phyloP scores from a whole-genome alignment of 1,139 yeast species.

The Candida sp. region DNA sequence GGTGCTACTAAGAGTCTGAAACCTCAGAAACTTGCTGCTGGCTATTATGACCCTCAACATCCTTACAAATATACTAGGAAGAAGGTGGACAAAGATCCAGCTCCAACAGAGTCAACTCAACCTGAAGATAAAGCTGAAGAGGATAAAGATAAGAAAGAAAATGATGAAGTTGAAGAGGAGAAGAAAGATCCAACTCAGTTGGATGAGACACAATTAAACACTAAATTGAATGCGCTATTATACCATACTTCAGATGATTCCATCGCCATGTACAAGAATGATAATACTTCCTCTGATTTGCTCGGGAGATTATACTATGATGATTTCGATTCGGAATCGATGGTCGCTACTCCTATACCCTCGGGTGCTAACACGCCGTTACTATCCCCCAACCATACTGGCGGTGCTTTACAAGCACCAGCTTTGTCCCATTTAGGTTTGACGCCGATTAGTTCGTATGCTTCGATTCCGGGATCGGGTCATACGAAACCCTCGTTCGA shows the following conservation, averaged over 20 bases:
- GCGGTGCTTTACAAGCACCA: neutral
- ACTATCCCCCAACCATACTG: slow-evolving; percentile 10
- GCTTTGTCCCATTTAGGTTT: slow-evolving; percentile 1
- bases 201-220: slow-evolving; percentile 34
- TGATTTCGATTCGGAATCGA: slow-evolving; percentile 37
- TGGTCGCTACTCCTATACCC: slow-evolving; percentile 15
- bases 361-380: slow-evolving; percentile 18
- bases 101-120: neutral
- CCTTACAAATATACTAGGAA: slow-evolving; percentile 8
- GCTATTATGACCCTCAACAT: slow-evolving; percentile 9
- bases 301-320: slow-evolving; percentile 44
- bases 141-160: slow-evolving; percentile 4
- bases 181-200: slow-evolving; percentile 7
- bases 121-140: neutral
- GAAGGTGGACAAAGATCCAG: neutral
- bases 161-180: slow-evolving; percentile 3
- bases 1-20: neutral
- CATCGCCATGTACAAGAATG: slow-evolving; percentile 36
- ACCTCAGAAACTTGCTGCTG: slow-evolving; percentile 1
- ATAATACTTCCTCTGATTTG: slow-evolving; percentile 39
- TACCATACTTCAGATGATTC: slow-evolving; percentile 41
- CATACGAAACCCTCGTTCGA: slow-evolving; percentile 15
- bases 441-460: neutral
- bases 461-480: slow-evolving; percentile 5
- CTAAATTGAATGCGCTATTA: slow-evolving; percentile 36